These are phyloP conservation scores for Phytophthora pluvialis DNA, from an alignment of 352 stramenopile genomes.

Conservation along the genomic window DNA sequence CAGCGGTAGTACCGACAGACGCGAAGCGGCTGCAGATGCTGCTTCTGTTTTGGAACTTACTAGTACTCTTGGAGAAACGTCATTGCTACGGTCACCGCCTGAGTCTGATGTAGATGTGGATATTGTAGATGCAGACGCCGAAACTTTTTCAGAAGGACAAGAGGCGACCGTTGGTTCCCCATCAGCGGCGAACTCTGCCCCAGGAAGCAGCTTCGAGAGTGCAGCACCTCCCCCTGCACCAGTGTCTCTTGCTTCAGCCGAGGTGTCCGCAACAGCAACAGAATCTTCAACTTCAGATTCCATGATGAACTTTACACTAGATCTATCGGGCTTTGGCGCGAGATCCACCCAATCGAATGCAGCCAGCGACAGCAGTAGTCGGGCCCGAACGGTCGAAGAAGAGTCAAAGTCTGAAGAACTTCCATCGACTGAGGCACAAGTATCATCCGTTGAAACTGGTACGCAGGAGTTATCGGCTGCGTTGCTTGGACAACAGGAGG, in stretches of 20 bases:
- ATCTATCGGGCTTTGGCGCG: constrained; percentile 64
- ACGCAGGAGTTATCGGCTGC: constrained; percentile 29
- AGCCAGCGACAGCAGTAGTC: constrained; percentile 13
- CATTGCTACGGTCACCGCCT: constrained; percentile 75
- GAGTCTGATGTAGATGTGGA: constrained; percentile 62
- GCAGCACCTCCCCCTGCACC: constrained; percentile 42
- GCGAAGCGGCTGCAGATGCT: constrained; percentile 51
- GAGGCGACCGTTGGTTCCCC: constrained; percentile 13
- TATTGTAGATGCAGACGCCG: constrained; percentile 46
- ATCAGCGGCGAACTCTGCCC: constrained; percentile 5
- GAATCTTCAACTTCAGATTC: constrained; percentile 33
- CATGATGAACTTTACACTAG: constrained; percentile 88
- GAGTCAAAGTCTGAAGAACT: constrained; percentile 44
- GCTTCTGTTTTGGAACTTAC: constrained; percentile 85
- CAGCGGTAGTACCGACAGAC: constrained; percentile 16
- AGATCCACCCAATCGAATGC: constrained; percentile 13
- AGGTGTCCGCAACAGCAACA: constrained; percentile 16
- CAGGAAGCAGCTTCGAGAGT: constrained; percentile 15
- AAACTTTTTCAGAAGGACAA: constrained; percentile 36
- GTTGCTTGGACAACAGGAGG: constrained; percentile 32
- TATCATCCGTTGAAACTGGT: constrained; percentile 27
- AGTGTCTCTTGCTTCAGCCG: constrained; percentile 19
- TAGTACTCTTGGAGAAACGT: constrained; percentile 85
- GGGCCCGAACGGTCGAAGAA: constrained; percentile 25
- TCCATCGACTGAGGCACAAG: constrained; percentile 25